Percentiles rank a stretch among this genome's conserved stretches.
These are phyloP conservation scores for Phytophthora foliorum DNA, from an alignment of 352 stramenopile species.

Conservation along the genomic window DNA sequence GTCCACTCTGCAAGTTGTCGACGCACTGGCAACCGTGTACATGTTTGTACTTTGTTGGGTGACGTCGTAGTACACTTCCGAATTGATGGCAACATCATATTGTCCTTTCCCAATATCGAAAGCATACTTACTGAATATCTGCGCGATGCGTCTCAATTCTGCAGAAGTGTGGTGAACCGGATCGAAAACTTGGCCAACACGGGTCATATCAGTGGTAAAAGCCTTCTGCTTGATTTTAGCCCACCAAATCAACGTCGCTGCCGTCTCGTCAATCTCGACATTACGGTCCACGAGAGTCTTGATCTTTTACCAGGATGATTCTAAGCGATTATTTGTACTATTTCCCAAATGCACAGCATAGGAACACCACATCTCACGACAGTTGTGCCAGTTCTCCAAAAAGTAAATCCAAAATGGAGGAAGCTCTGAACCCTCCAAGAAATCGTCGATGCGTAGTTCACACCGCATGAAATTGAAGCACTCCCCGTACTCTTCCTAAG, in stretches of 20 bases:
- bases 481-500: too few species aligned
- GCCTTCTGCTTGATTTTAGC: constrained; percentile 10
- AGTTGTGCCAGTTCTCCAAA: too few species aligned
- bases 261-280: constrained; percentile 3
- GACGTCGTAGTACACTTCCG: background rate
- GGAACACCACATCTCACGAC: too few species aligned
- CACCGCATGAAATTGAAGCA: too few species aligned
- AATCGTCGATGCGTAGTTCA: too few species aligned
- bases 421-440: too few species aligned
- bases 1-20: background rate
- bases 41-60: background rate
- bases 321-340: too few species aligned
- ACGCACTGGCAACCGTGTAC: background rate
- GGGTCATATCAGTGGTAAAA: background rate
- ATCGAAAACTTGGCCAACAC: background rate
- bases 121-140: background rate
- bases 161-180: background rate
- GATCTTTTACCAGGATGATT: too few species aligned
- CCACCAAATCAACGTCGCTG: constrained; percentile 10
- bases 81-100: background rate
- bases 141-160: background rate
- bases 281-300: too few species aligned
- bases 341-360: too few species aligned
- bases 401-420: too few species aligned
- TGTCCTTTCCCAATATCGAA: background rate